A percentile compares a stretch with the other conserved stretches of the same genome.
These are phyloP conservation scores for Globisporangium okanoganense DNA, from an alignment of 352 stramenopile genomes.

Conservation along the genomic window DNA sequence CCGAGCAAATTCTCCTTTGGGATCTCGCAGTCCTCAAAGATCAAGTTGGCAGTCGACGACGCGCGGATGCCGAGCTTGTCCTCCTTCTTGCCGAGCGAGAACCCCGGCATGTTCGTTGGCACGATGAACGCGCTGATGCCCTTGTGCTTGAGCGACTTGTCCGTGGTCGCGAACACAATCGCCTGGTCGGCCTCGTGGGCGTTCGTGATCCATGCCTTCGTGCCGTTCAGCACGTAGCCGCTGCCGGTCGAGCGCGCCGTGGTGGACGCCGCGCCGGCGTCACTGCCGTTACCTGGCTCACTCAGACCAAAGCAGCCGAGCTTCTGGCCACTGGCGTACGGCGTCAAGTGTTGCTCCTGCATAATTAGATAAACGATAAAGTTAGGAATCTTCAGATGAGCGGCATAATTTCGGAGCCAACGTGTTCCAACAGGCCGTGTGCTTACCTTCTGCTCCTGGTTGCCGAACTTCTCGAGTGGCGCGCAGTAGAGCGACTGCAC, in stretches of 20 bases:
- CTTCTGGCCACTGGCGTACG: constrained; percentile 89
- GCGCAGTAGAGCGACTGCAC: constrained; percentile 94
- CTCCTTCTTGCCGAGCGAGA: constrained; percentile 96
- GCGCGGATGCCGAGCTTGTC: constrained; percentile 97
- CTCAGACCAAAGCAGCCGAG: constrained; percentile 95
- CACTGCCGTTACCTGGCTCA: constrained; percentile 92
- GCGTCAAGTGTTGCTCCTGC: constrained; percentile 79
- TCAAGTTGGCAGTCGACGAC: constrained; percentile 96
- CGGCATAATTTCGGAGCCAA: not conserved
- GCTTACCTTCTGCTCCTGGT: constrained; percentile 81
- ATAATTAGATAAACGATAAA: not conserved
- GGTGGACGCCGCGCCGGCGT: constrained; percentile 92
- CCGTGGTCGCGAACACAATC: constrained; percentile 97
- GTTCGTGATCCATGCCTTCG: constrained; percentile 97
- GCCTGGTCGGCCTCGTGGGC: constrained; percentile 90
- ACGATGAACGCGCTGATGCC: constrained; percentile 97
- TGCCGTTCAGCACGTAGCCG: constrained; percentile 95
- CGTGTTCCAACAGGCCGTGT: not conserved
- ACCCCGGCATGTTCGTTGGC: constrained; percentile 87
- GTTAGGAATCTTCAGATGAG: not conserved
- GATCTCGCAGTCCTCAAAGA: constrained; percentile 93
- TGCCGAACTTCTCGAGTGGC: constrained; percentile 93
- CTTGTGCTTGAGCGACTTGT: constrained; percentile 95
- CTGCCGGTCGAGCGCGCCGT: constrained; percentile 83
- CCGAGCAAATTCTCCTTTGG: constrained; percentile 87